Percentiles rank a stretch among this genome's conserved stretches.
Conservation (phyloP, 2,329 filamentous ascomycete species). For the Colletotrichum ledebouriae region DNA sequence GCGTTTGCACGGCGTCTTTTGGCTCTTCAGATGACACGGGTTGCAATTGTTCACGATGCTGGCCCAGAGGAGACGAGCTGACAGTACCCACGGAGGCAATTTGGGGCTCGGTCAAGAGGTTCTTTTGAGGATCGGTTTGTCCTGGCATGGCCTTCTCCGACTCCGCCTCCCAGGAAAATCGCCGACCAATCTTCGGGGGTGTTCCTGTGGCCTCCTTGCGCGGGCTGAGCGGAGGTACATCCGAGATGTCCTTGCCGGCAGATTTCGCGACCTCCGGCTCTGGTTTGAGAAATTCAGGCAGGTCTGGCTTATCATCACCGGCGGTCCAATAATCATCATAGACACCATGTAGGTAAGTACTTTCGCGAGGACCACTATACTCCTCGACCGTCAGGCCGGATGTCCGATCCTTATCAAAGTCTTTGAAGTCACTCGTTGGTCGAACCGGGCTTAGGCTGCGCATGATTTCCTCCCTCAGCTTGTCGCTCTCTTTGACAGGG, state of each 20-base stretch:
- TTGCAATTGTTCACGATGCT: neutral
- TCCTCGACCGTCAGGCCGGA: constrained; percentile 10
- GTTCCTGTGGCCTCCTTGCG: constrained; percentile 38
- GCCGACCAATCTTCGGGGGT: constrained; percentile 41
- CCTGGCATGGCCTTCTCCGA: constrained; percentile 44
- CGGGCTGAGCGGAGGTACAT: constrained; percentile 39
- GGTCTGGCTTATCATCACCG: constrained; percentile 55
- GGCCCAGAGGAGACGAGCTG: neutral
- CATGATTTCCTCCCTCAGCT: constrained; percentile 80
- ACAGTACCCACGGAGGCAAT: neutral
- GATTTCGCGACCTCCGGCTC: constrained; percentile 1
- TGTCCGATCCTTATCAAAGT: constrained; percentile 12
- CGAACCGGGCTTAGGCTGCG: constrained; percentile 72
- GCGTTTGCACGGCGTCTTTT: constrained; percentile 14
- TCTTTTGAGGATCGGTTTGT: constrained; percentile 10
- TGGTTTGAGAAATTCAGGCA: constrained; percentile 23
- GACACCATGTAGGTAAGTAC: constrained; percentile 73
- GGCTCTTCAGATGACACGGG: neutral
- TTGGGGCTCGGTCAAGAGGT: constrained; percentile 9
- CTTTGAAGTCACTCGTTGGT: constrained; percentile 43
- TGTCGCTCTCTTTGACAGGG: constrained; percentile 77
- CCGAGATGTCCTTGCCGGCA: constrained; percentile 8
- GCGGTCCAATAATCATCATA: constrained; percentile 77
- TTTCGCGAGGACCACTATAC: constrained; percentile 59
- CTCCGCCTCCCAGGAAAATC: constrained; percentile 60